A percentile compares a stretch with the other conserved stretches of the same genome.
These are phyloP conservation scores for Protomyces lactucae-debilis DNA, from an alignment of 1,139 yeast genomes.

Conservation along the genomic window DNA sequence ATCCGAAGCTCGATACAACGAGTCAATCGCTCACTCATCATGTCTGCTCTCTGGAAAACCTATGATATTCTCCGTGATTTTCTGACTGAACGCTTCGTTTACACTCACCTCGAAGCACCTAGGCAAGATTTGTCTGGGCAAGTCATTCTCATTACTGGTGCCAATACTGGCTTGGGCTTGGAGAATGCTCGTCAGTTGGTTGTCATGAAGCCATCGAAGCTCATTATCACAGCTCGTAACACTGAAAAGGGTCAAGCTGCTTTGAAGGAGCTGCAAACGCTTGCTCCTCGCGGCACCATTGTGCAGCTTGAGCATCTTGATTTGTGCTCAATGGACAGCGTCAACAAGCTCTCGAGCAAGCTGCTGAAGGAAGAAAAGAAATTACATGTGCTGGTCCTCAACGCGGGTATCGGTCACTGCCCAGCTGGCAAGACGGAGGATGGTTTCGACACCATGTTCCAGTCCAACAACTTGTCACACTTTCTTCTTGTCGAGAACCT, in stretches of 20 bases:
- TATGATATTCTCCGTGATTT: conserved; percentile 20
- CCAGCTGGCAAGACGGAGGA: conserved; percentile 30
- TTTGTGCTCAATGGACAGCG: conserved; percentile 41
- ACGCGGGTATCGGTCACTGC: conserved; percentile 30
- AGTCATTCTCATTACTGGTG: conserved; percentile 34
- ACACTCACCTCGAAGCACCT: conserved; percentile 16
- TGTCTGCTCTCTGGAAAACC: neutral
- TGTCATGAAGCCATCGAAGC: conserved; percentile 11
- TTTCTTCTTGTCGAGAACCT: conserved; percentile 62
- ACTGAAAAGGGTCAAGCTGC: conserved; percentile 36
- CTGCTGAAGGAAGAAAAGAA: conserved; percentile 29
- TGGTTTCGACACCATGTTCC: conserved; percentile 52
- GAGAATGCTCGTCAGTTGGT: conserved; percentile 31
- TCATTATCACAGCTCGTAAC: conserved; percentile 18
- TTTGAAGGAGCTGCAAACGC: neutral
- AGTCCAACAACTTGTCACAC: conserved; percentile 73
- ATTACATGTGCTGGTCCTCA: conserved; percentile 31
- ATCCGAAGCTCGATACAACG: too few species aligned
- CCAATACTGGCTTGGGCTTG: conserved; percentile 30
- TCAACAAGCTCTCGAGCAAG: conserved; percentile 28
- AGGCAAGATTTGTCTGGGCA: conserved; percentile 38
- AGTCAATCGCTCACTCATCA: neutral
- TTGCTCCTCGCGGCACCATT: neutral
- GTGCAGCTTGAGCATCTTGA: conserved; percentile 15
- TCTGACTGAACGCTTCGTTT: conserved; percentile 3